Percentiles rank a stretch among this genome's conserved stretches.
Evolutionary conservation across 1,284 basidiomycete species (phyloP).

Genomic region (Takashimella koratensis): DNA sequence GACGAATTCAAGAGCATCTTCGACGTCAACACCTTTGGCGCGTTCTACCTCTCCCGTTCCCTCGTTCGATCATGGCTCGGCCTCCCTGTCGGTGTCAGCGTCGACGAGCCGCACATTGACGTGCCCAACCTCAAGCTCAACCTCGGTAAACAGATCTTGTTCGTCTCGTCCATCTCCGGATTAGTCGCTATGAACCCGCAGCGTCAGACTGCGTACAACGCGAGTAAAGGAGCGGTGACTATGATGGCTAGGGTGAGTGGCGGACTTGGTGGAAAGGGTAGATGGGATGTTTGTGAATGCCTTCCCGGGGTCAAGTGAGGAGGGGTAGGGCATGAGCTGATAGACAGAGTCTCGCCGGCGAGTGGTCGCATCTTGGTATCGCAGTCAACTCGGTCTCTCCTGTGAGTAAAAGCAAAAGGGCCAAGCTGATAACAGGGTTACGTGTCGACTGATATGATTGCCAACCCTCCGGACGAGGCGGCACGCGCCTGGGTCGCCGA

Average conservation of each 20-base stretch:
- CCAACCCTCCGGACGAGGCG: constrained; percentile 27
- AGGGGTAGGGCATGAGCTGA: background rate
- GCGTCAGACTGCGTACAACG: constrained; percentile 46
- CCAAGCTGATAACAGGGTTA: constrained; percentile 26
- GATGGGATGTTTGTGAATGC: too few relatives aligned
- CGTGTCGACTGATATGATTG: constrained; percentile 49
- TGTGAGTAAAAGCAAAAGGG: constrained; percentile 10
- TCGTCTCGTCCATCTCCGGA: constrained; percentile 46
- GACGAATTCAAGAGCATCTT: constrained; percentile 39
- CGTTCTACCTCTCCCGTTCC: constrained; percentile 42
- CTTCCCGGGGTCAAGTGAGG: too few relatives aligned
- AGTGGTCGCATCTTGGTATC: constrained; percentile 47
- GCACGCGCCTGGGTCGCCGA: constrained; percentile 25
- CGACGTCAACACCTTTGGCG: constrained; percentile 42
- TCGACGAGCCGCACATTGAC: background rate
- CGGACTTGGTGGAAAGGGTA: background rate
- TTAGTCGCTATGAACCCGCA: constrained; percentile 48
- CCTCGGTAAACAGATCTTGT: constrained; percentile 47
- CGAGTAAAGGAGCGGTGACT: constrained; percentile 44
- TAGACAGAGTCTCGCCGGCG: constrained; percentile 39
- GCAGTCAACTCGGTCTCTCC: constrained; percentile 47
- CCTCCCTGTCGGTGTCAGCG: constrained; percentile 17
- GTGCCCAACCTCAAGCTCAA: constrained; percentile 2
- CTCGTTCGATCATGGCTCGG: constrained; percentile 40
- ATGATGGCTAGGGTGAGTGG: constrained; percentile 41